Evolutionary conservation across 352 stramenopile genomes (phyloP), one percentile per base, ranked within the genome.

Genomic region (Pythium grandisporangium): DNA sequence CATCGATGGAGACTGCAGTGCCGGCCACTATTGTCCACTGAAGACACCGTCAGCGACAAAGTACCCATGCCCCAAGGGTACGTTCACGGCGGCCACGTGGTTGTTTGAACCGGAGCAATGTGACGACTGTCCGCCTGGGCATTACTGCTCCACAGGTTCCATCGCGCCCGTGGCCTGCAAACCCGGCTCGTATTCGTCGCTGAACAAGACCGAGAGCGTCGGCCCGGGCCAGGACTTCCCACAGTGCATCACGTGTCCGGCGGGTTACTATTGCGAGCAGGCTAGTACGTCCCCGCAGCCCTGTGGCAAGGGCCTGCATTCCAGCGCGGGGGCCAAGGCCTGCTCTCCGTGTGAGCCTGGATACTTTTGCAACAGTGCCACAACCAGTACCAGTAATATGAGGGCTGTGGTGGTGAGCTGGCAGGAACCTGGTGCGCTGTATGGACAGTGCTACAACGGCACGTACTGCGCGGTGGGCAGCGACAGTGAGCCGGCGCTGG

Each of bases 1-100:
- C 33, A 70, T 90, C 25, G 79, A 92, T 37, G 79, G 76, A 11
- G 60, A 42, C 26, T 92, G 79, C 49, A 71, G 67, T 27, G 39
- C 80, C 0, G 91, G 91, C 0, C 62, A 97, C 51, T 97, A 95
- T 46, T 97, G 91, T 52, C 85, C 84, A 10, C 58, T 93, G 13
- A 70, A 66, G 12, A 95, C 89, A 2, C 53, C 63, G 5, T 74
- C 63, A 0, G 49, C 64, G 5, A 82, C 64, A 5, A 64, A 74
- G 30, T 93, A 76, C 30, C 84, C 81, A 11, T 96, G 89, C 30
- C 82, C 82, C 17, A 81, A 62, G 4, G 89, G 89, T 14, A 93
- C 67, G 2, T 96, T 80, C 63, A 86, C 74, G 2, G 36, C 70
- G 7, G 74, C 79, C 14, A 91, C 73, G 14, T 84, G 60, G 56